Evolutionary conservation across 192 early-diverging fungal genomes (phyloP).

Genomic region (Rhizoclosmatium sp.): DNA sequence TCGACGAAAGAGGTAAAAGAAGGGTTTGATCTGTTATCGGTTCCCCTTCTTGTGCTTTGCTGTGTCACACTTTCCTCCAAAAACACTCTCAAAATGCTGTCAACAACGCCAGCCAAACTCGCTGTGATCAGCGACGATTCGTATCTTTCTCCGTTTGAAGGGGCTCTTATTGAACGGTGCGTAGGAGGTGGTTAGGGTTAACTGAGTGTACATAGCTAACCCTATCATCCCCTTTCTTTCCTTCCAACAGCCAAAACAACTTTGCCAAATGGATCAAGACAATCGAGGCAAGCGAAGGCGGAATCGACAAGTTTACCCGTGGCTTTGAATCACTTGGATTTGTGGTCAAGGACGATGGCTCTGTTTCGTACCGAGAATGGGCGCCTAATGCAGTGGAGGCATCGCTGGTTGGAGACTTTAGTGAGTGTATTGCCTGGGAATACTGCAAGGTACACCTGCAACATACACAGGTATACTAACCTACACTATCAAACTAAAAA

Average conservation of each 20-base stretch:
- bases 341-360: conserved; percentile 57
- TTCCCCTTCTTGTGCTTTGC: no score
- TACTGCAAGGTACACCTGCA: not conserved
- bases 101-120: conserved; percentile 1
- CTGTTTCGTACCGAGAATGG: conserved; percentile 92
- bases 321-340: conserved; percentile 87
- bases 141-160: conserved; percentile 77
- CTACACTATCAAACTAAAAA: conserved; percentile 41
- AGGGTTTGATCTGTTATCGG: no score
- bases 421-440: conserved; percentile 52
- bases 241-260: not conserved
- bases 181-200: not conserved
- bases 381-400: conserved; percentile 84
- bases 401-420: conserved; percentile 92
- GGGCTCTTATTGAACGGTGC: conserved; percentile 68
- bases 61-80: not conserved
- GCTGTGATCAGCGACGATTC: conserved; percentile 74
- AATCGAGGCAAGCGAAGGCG: conserved; percentile 76
- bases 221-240: not conserved
- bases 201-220: no score
- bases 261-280: conserved; percentile 75
- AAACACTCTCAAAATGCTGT: conserved; percentile 7
- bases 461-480: not conserved
- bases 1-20: no score
- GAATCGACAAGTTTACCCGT: conserved; percentile 84